These are phyloP conservation scores for Pseudohalonectria lignicola DNA, from an alignment of 2,329 filamentous ascomycete species.

Conservation along the genomic window DNA sequence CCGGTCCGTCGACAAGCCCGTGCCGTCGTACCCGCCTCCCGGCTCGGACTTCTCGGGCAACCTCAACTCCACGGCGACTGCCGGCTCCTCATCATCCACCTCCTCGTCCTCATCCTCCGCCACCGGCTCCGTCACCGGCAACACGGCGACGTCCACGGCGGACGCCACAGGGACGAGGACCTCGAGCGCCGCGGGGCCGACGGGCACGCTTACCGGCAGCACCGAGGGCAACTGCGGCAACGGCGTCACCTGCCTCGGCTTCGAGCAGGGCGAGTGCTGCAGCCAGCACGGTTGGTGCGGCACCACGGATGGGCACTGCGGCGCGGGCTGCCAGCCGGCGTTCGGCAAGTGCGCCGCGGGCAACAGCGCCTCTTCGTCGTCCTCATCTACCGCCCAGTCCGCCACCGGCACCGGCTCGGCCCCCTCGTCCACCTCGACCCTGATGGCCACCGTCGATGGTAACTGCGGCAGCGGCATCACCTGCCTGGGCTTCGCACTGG, in stretches of 20 bases:
- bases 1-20: constrained; percentile 17
- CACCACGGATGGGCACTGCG: constrained; percentile 4
- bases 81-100: not conserved
- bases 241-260: constrained; percentile 6
- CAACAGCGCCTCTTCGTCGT: too few relatives aligned
- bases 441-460: constrained; percentile 2
- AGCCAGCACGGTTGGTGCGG: constrained; percentile 6
- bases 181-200: not conserved
- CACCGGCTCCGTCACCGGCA: not conserved
- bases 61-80: not conserved
- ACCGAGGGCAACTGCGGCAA: constrained; percentile 8
- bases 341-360: constrained; percentile 8
- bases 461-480: constrained; percentile 4
- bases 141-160: not conserved
- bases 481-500: not conserved
- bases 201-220: not conserved
- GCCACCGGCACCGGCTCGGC: not conserved
- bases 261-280: constrained; percentile 8
- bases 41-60: not conserved
- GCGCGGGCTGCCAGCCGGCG: constrained; percentile 4
- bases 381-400: not conserved
- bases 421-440: not conserved
- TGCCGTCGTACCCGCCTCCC: constrained; percentile 1
- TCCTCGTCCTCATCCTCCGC: not conserved
- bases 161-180: not conserved